A percentile compares a stretch with the other conserved stretches of the same genome.
Conservation (phyloP, 1,139 yeast species). For the Lodderomyces parapsilosis region DNA sequence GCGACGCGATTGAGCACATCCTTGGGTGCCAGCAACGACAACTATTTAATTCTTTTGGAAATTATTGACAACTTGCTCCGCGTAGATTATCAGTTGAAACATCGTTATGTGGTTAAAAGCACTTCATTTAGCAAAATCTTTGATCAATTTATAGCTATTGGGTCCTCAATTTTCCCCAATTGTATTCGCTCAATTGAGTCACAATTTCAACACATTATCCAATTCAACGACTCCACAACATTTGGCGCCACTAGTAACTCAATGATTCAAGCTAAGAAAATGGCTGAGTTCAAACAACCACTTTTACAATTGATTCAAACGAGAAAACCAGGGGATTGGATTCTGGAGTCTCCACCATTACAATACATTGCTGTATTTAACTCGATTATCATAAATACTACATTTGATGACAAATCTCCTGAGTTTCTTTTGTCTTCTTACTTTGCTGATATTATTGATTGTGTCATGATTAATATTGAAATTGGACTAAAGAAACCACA, state of each 20-base stretch:
- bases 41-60: conserved; percentile 43
- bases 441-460: conserved; percentile 74
- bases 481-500: conserved; percentile 42
- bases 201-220: conserved; percentile 42
- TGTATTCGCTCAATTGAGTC: conserved; percentile 55
- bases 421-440: conserved; percentile 59
- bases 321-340: conserved; percentile 67
- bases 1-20: conserved; percentile 2
- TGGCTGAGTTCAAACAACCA: conserved; percentile 62
- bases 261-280: conserved; percentile 57
- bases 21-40: conserved; percentile 13
- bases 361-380: conserved; percentile 51
- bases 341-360: conserved; percentile 54
- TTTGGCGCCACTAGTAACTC: conserved; percentile 68
- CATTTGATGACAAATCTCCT: conserved; percentile 37
- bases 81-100: conserved; percentile 19
- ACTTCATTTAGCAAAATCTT: conserved; percentile 16
- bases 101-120: conserved; percentile 15
- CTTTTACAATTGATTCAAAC: conserved; percentile 50
- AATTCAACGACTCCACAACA: conserved; percentile 56
- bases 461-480: conserved; percentile 60
- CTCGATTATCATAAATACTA: conserved; percentile 38
- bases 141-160: conserved; percentile 18
- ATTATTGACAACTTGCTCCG: conserved; percentile 36
- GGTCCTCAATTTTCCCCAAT: conserved; percentile 51